Base-by-base conservation (phyloP, 2,329 filamentous ascomycete species). In the Claviceps quebecensis region DNA sequence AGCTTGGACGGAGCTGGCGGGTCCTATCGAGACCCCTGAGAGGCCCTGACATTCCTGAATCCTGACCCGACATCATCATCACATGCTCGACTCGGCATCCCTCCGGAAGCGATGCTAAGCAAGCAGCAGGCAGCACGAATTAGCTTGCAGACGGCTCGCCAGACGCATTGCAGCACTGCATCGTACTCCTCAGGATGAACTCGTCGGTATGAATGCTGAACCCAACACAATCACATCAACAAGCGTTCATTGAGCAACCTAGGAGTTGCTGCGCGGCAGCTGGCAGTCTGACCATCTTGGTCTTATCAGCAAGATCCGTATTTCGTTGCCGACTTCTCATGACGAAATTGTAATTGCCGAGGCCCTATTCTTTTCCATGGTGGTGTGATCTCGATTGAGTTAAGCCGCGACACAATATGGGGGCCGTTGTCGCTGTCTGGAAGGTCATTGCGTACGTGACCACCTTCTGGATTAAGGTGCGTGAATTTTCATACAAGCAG, bases 391-490 rank as follows among this genome's bases (percentile, higher is more conserved):
- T 61, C 62, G 61, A 62, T 59, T 54, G 57, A 45, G n/a, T 48
- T 47, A 50, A 40, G 61, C 63, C 62, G 66, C 63, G 61, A 64
- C 60, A 65, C 48, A 68, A 60, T 57, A 69, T 72, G 67, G 67
- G 67, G 61, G 63, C 73, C 54, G 62, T 71, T 46, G 58, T 71
- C 54, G 71, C 75, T 44, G 63, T 83, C 53, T 77, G 75, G 68
- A 72, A 72, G 55, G 73, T 85, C 67, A 62, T 84, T 38, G 63
- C 79, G 37, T 80, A 85, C 55, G 79, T 85, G 47, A 65, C 74
- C 53, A 66, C 71, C 44, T 85, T 82, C 63, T 85, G 81, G 81
- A 73, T 74, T 63, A 70, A 72, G 63, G 82, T 84, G 66, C 56
- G 67, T 60, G 34, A 29, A 8, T 29, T 11, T 29, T 8, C 26